Percentiles rank a stretch among this genome's conserved stretches.
Conservation (phyloP, 2,329 filamentous ascomycete genomes). For the Colletotrichum plurivorum region DNA sequence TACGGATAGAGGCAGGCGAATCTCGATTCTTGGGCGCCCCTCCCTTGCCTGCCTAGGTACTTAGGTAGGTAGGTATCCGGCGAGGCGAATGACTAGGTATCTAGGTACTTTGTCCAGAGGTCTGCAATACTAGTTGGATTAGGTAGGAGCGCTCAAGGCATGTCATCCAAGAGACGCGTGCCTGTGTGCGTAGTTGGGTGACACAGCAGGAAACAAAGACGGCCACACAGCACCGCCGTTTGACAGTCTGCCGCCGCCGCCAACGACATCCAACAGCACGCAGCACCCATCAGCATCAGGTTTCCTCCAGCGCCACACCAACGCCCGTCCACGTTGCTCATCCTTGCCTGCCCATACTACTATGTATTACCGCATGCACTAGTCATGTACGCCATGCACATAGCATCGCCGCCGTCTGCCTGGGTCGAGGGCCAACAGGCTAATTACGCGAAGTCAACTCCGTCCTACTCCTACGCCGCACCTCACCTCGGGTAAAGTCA, state of each 20-base stretch:
- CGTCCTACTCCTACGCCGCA: constrained; percentile 4
- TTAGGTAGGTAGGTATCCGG: not conserved
- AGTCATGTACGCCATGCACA: too few relatives aligned
- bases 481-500: not conserved
- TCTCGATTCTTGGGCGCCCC: too few relatives aligned
- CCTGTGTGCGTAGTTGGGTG: constrained; percentile 10
- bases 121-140: not conserved
- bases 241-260: not conserved
- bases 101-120: not conserved
- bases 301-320: not conserved
- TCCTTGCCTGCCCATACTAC: not conserved
- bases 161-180: constrained; percentile 10
- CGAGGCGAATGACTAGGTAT: not conserved
- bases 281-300: too few relatives aligned
- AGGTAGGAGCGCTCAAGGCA: not conserved
- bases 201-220: constrained; percentile 6
- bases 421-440: not conserved
- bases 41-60: too few relatives aligned
- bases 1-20: not conserved
- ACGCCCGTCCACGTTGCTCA: not conserved
- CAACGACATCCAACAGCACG: too few relatives aligned
- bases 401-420: too few relatives aligned
- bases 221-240: constrained; percentile 1
- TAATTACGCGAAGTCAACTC: constrained; percentile 11
- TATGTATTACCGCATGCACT: too few relatives aligned